phyloP scores from a whole-genome alignment of 2,329 filamentous ascomycete species.

The Colletotrichum falcatum region DNA sequence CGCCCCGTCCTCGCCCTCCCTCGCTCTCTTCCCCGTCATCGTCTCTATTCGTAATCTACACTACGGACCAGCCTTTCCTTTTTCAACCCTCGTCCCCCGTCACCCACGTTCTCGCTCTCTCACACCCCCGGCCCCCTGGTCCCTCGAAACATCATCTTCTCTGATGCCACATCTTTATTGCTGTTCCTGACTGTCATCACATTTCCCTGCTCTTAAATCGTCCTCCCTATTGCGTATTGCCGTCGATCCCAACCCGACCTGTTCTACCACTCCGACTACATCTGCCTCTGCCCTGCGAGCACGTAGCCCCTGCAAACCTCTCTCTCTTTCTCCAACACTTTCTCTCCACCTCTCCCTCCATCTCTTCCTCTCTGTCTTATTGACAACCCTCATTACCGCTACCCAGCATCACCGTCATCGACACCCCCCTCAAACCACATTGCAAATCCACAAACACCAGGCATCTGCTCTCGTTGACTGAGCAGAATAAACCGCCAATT shows the following conservation, averaged over 20 bases:
- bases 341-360: not conserved
- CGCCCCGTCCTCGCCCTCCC: not conserved
- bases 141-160: slow-evolving; percentile 20
- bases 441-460: not conserved
- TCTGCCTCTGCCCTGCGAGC: slow-evolving; percentile 17
- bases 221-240: slow-evolving; percentile 35
- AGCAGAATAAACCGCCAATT: slow-evolving; percentile 2
- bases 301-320: slow-evolving; percentile 32
- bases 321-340: not conserved
- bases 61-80: slow-evolving; percentile 28
- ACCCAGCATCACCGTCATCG: not conserved
- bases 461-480: slow-evolving; percentile 29
- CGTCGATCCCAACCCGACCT: slow-evolving; percentile 30
- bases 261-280: slow-evolving; percentile 16
- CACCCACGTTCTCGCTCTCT: slow-evolving; percentile 31
- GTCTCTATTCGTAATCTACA: slow-evolving; percentile 12
- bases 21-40: too few species aligned
- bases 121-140: not conserved
- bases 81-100: slow-evolving; percentile 37
- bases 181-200: slow-evolving; percentile 33
- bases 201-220: slow-evolving; percentile 37
- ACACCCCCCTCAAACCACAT: not conserved
- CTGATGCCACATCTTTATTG: slow-evolving; percentile 35
- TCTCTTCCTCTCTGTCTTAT: not conserved
- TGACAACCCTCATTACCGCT: not conserved